A percentile compares a stretch with the other conserved stretches of the same genome.
These are phyloP conservation scores for Emericellopsis atlantica DNA, from an alignment of 2,329 filamentous ascomycete genomes.

Conservation along the genomic window DNA sequence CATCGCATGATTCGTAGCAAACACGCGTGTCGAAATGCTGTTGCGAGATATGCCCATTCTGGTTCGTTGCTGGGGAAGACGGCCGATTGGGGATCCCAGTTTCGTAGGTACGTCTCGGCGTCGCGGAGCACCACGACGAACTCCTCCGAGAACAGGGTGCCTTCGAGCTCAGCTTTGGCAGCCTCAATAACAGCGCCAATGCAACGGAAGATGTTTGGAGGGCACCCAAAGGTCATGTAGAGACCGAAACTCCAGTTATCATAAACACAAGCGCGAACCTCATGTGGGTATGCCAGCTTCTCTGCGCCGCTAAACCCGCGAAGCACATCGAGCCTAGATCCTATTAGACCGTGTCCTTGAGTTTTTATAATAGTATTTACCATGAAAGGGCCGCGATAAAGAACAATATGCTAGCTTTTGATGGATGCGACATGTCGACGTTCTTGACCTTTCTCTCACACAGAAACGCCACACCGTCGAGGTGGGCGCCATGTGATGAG, in stretches of 20 bases:
- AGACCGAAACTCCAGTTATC: slow-evolving; percentile 10
- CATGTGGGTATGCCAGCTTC: slow-evolving; percentile 12
- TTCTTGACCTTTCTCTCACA: slow-evolving; percentile 10
- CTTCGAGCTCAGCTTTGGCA: slow-evolving; percentile 7
- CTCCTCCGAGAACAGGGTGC: not conserved
- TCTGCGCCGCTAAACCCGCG: slow-evolving; percentile 16
- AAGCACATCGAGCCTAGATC: slow-evolving; percentile 13
- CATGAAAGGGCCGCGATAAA: slow-evolving; percentile 12
- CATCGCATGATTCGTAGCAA: slow-evolving; percentile 13
- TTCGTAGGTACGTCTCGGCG: slow-evolving; percentile 12
- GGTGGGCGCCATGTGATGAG: slow-evolving; percentile 12
- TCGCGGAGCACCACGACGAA: slow-evolving; percentile 7
- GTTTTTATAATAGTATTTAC: slow-evolving; percentile 4
- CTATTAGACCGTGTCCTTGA: not conserved
- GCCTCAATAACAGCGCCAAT: slow-evolving; percentile 12
- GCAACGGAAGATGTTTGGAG: slow-evolving; percentile 10
- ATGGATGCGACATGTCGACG: slow-evolving; percentile 4
- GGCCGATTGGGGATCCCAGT: slow-evolving; percentile 10
- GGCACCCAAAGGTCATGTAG: slow-evolving; percentile 13
- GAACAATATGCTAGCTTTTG: slow-evolving; percentile 8
- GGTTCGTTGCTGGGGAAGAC: slow-evolving; percentile 12
- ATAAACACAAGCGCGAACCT: slow-evolving; percentile 10
- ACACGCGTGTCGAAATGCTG: slow-evolving; percentile 16
- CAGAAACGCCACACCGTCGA: slow-evolving; percentile 13
- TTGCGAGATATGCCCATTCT: slow-evolving; percentile 14